Evolutionary conservation across 2,329 filamentous ascomycete species (phyloP).

Genomic region (Emmonsiellopsis sp.): DNA sequence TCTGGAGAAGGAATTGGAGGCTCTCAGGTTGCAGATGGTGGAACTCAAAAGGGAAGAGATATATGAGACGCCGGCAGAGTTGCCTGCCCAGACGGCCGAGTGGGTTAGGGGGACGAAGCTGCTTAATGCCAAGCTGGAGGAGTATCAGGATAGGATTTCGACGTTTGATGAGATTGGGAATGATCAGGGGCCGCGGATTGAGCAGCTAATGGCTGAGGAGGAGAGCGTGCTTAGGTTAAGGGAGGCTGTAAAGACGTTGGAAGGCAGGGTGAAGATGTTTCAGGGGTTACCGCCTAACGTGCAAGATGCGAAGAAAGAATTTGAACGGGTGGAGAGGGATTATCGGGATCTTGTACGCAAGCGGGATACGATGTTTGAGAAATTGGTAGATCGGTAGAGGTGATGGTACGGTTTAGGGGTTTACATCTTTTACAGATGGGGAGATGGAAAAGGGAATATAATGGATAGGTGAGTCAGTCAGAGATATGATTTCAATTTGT

Average conservation of each 20-base stretch:
- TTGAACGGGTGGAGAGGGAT: slow-evolving; percentile 58
- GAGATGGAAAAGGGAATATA: not conserved
- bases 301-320: slow-evolving; percentile 58
- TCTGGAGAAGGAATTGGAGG: slow-evolving; percentile 43
- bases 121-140: slow-evolving; percentile 57
- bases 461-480: too few relatives aligned
- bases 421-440: not conserved
- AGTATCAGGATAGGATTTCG: slow-evolving; percentile 51
- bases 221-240: slow-evolving; percentile 50
- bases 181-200: slow-evolving; percentile 24
- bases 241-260: slow-evolving; percentile 55
- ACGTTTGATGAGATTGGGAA: slow-evolving; percentile 27
- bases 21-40: slow-evolving; percentile 21
- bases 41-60: slow-evolving; percentile 23
- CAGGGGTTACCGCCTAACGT: slow-evolving; percentile 64
- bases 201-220: slow-evolving; percentile 52
- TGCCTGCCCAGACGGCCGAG: slow-evolving; percentile 64
- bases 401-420: not conserved
- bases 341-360: slow-evolving; percentile 52
- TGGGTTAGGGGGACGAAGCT: slow-evolving; percentile 62
- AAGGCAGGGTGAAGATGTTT: slow-evolving; percentile 58
- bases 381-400: slow-evolving; percentile 45
- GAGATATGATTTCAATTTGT: too few relatives aligned
- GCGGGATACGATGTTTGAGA: slow-evolving; percentile 68
- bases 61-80: slow-evolving; percentile 48